Base-by-base conservation (phyloP, 225 moss, liverwort and hornwort genomes). In the Climacium dendroides region DNA sequence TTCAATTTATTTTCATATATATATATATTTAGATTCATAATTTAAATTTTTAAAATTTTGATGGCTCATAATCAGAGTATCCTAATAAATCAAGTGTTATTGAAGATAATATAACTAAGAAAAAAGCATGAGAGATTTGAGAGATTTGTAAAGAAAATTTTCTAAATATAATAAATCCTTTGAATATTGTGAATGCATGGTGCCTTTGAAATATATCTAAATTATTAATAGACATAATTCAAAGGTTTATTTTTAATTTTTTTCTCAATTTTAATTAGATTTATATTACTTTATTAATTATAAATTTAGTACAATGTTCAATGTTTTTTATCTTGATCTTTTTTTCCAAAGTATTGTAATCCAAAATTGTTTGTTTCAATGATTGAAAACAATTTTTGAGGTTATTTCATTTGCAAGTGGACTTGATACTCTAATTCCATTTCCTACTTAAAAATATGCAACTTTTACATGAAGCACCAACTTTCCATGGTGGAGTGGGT, bases 401-500 rank as follows among this genome's bases (percentile, higher is more conserved):
- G 6, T 37, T 12, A 66, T 37, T 37, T 66, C 19, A 22, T 37
- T 65, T 66, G 37, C 6, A 4, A 66, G n/a, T 3, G 1, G 4
- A n/a, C 1, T n/a, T 66, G 10, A 35, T 66, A 22, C 0, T 61
- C 60, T 11, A 65, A 19, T 1, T 3, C 11, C 19, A n/a, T n/a
- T 19, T 65, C 20, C 10, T 6, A 11, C 3, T 19, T 66, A n/a
- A 34, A n/a, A 2, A 20, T 66, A n/a, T 66, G n/a, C 20, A n/a
- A 6, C 6, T 4, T 2, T n/a, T 6, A n/a, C 11, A 65, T 65
- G 4, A 66, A 66, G 20, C n/a, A n/a, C n/a, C 6, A n/a, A n/a
- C 20, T 66, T 66, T 66, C 11, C 3, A 0, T 20, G 0, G 6
- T 6, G 6, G 14, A 39, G 14, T 24, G 24, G 0, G 7, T 39